Base-by-base conservation (phyloP, 179 eudicot species). In the Carnegiea gigantea region DNA sequence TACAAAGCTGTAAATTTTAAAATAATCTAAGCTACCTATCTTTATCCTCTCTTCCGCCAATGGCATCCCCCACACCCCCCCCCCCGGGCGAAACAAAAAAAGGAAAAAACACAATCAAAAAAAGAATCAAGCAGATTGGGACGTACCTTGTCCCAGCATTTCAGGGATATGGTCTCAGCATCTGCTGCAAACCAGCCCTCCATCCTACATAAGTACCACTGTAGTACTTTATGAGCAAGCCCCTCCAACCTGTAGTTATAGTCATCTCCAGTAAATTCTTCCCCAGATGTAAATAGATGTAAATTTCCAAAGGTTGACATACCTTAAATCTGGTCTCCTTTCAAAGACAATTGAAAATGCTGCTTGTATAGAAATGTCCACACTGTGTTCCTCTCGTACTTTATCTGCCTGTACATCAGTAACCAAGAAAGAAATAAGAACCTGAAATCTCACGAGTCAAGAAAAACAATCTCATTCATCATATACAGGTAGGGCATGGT, bases 171-270 rank as follows among this genome's bases (percentile, higher is more conserved):
- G 59, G 97, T 93, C 78, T 93, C 99, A 73, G 99, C 93, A 92
- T 97, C 99, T 64, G 99, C 92, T 71, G 99, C 97, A 86, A 97
- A 97, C 99, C 99, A 97, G 71, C 99, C 99, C 88, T 97, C 99
- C 99, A 97, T 97, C 90, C 98, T 88, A 88, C 99, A 97, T 44
- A 97, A 90, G 92, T 97, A 97, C 99, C 99, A 97, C 89, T 97
- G 99, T 82, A 97, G 87, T 79, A 97, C 99, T 89, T 93, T 95
- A 83, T 97, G 93, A 78, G 93, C 88, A 87, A 97, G 89, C 75
- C 99, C 99, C 78, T 95, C 98, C 86, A 90, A 86, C 95, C 99
- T 96, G 89, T 70, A 91, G 81, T 28, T 33, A 73, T 44, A 30
- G 23, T 48, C 38, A 77, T 26, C 77, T 67, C 68, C 14, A 48